A percentile compares a stretch with the other conserved stretches of the same genome.
Conservation (phyloP, 2,329 filamentous ascomycete species). For the Pyrenophora seminiperda region DNA sequence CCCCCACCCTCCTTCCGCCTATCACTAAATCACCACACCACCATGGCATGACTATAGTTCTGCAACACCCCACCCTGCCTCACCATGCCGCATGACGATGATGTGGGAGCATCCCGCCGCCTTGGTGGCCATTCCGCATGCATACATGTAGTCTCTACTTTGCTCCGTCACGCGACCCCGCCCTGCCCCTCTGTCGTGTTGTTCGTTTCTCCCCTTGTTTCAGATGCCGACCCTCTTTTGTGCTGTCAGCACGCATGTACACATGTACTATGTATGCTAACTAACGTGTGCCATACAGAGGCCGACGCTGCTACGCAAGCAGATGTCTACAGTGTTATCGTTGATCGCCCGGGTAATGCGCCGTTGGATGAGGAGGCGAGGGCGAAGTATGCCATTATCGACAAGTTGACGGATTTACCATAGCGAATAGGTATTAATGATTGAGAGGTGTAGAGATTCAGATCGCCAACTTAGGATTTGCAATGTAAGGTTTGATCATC, state of each 20-base stretch:
- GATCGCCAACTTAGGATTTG: no score
- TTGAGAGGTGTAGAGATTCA: no score
- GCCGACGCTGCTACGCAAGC: constrained; percentile 53
- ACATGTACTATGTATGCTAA: constrained; percentile 1
- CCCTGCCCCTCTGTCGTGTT: neutral
- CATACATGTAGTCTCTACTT: no score
- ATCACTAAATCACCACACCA: constrained; percentile 5
- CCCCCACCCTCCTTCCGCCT: constrained; percentile 1
- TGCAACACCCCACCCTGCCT: neutral
- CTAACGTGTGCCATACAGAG: constrained; percentile 41
- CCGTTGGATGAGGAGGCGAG: constrained; percentile 51
- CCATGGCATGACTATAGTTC: constrained; percentile 2
- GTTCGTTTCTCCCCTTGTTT: no score
- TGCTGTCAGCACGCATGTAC: neutral
- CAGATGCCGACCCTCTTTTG: neutral
- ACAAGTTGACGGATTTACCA: constrained; percentile 47
- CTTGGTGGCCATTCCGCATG: no score
- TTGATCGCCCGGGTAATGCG: constrained; percentile 71
- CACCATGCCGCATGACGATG: constrained; percentile 9
- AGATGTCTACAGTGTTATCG: constrained; percentile 51
- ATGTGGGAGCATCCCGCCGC: no score
- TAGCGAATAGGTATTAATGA: constrained; percentile 6
- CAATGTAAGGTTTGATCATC: no score
- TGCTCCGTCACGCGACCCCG: constrained; percentile 7
- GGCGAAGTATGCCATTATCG: constrained; percentile 32